phyloP scores from a whole-genome alignment of 306 rosid species.

The Vigna hirtella region DNA sequence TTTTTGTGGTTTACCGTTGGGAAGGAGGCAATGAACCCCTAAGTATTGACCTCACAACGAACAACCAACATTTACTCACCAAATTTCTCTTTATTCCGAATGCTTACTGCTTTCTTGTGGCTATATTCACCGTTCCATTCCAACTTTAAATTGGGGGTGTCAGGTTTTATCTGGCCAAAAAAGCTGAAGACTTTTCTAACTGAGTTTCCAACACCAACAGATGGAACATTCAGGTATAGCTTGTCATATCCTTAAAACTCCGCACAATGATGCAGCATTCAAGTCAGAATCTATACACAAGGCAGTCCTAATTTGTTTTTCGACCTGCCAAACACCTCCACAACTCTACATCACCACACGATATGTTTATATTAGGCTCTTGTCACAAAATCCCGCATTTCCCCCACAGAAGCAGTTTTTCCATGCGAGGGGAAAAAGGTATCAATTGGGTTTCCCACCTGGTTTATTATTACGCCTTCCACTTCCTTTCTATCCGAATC shows the following conservation, averaged over 20 bases:
- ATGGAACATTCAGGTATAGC: constrained; percentile 36
- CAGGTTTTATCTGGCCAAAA: constrained; percentile 7
- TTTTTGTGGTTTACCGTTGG: constrained; percentile 14
- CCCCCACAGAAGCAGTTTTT: constrained; percentile 28
- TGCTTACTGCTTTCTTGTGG: constrained; percentile 31
- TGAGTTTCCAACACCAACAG: constrained; percentile 31
- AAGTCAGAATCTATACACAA: constrained; percentile 35
- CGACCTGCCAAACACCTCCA: constrained; percentile 30
- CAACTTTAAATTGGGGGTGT: constrained; percentile 35
- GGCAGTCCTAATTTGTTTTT: constrained; percentile 25
- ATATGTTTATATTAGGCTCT: constrained; percentile 44
- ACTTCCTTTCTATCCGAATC: constrained; percentile 30
- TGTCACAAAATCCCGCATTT: constrained; percentile 46
- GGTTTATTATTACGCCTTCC: constrained; percentile 32
- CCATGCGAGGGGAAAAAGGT: constrained; percentile 26
- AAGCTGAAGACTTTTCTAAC: constrained; percentile 27
- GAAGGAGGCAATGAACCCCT: constrained; percentile 35
- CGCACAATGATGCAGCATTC: constrained; percentile 27
- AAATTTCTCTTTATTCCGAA: constrained; percentile 37
- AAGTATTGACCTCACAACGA: constrained; percentile 26
- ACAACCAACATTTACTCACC: constrained; percentile 32
- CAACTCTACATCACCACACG: constrained; percentile 15
- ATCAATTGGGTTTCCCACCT: neutral
- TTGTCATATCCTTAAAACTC: constrained; percentile 38
- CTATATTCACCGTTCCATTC: constrained; percentile 33